Evolutionary conservation across 2,329 filamentous ascomycete species (phyloP), one percentile per base, ranked within the genome.

Genomic region (Colletotrichum sp.): DNA sequence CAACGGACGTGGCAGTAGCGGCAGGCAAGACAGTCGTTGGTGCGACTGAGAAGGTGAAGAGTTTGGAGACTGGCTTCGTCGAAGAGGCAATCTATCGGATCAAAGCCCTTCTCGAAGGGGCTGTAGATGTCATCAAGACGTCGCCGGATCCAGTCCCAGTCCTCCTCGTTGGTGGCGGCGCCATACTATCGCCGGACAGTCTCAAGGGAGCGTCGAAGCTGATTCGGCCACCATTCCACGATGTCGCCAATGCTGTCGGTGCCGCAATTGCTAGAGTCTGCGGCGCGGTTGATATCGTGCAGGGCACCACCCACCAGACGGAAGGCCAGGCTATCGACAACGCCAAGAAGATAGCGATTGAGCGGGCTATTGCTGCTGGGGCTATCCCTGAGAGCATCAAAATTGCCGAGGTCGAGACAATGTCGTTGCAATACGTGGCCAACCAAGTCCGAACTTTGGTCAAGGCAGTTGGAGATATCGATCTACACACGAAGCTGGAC

Each of bases 161-260:
- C 1, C 31, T 93, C 1, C 86, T 93, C 1, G 91, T 93, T 0
- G 91, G 91, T 9, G 91, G 91, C 0, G 91, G 91, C 6, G 89
- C 90, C 2, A 83, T 92, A 12, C 86, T 93, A 57, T 87, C 89
- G 0, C 90, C 90, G 0, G 84, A 89, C 43, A 80, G 85, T n/a
- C 82, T 93, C 0, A 82, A 83, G 36, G 90, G 90, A 2, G 90
- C 90, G 11, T 90, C 88, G 73, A 84, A 82, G 36, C 88, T 92
- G 2, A 80, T 91, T 58, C 90, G 88, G 75, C 90, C 90, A 0
- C 82, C 86, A 54, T 91, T 86, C 83, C 88, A 89, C 3, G 87
- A 86, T 5, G 89, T 93, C 3, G 91, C 91, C 11, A 93, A 93
- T 77, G 91, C 91, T 0, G 90, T 93, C 12, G 91, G 91, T 3